Conservation (phyloP, 2,329 filamentous ascomycete species). For the Diplocarpon mali region DNA sequence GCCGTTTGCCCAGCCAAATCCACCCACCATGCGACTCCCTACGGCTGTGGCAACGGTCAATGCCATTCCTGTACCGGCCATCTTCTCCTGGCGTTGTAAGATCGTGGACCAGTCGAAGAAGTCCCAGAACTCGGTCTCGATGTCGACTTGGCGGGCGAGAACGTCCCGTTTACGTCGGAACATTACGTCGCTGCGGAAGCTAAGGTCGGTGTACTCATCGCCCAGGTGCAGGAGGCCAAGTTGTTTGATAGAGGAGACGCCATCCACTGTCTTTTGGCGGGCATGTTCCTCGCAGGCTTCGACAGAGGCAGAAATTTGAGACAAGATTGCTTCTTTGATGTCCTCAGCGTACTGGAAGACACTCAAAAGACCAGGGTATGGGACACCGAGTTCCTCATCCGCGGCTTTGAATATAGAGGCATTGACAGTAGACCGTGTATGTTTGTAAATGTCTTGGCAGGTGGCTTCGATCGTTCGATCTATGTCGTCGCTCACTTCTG, state of each 20-base stretch:
- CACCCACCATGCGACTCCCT: slow-evolving; percentile 69
- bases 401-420: slow-evolving; percentile 68
- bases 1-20: slow-evolving; percentile 82
- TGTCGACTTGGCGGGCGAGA: slow-evolving; percentile 73
- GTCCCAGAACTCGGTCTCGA: slow-evolving; percentile 81
- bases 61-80: slow-evolving; percentile 88
- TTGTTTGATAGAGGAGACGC: slow-evolving; percentile 80
- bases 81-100: slow-evolving; percentile 85
- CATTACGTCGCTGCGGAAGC: slow-evolving; percentile 88
- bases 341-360: slow-evolving; percentile 92
- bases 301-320: slow-evolving; percentile 73
- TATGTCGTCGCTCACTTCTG: slow-evolving; percentile 68
- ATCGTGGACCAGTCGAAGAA: slow-evolving; percentile 82
- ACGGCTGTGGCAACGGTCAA: slow-evolving; percentile 83
- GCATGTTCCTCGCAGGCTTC: slow-evolving; percentile 74
- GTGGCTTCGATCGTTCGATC: slow-evolving; percentile 75
- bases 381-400: slow-evolving; percentile 66
- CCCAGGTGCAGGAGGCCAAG: slow-evolving; percentile 82
- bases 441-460: slow-evolving; percentile 73
- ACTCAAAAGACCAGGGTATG: slow-evolving; percentile 74
- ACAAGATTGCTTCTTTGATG: slow-evolving; percentile 82
- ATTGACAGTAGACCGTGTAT: slow-evolving; percentile 66
- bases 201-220: slow-evolving; percentile 73
- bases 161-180: slow-evolving; percentile 76
- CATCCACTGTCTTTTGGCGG: slow-evolving; percentile 62